A percentile compares a stretch with the other conserved stretches of the same genome.
These are phyloP conservation scores for Avena sativa DNA, from an alignment of 176 grass and related monocot genomes.

Conservation along the genomic window DNA sequence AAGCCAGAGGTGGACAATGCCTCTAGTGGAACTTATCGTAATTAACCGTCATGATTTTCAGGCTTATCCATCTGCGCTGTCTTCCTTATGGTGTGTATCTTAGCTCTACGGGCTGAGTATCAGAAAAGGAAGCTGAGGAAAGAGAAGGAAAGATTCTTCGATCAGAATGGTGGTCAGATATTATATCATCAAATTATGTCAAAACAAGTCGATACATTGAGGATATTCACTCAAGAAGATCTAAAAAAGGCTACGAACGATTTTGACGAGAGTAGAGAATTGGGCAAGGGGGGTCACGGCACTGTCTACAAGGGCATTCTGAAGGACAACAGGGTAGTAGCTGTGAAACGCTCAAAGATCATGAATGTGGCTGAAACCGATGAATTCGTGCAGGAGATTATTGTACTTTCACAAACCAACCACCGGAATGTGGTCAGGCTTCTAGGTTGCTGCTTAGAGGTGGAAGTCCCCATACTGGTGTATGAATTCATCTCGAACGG, in stretches of 20 bases:
- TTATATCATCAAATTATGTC: slow-evolving; percentile 35
- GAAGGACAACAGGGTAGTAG: slow-evolving; percentile 16
- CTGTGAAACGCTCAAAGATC: slow-evolving; percentile 21
- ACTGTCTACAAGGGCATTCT: slow-evolving; percentile 54
- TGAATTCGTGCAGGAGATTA: background rate
- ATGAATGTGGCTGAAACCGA: background rate
- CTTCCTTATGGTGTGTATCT: background rate
- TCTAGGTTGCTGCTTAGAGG: background rate
- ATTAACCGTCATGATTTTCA: background rate
- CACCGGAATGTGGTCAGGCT: background rate
- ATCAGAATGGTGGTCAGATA: slow-evolving; percentile 35
- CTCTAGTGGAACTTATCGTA: background rate
- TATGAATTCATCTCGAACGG: background rate
- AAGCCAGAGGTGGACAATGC: background rate
- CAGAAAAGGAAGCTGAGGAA: background rate
- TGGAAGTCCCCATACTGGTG: background rate
- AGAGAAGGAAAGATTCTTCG: background rate
- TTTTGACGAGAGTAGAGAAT: slow-evolving; percentile 28
- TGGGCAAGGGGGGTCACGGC: slow-evolving; percentile 50
- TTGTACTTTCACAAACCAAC: background rate
- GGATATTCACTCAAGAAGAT: slow-evolving; percentile 47
- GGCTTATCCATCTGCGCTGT: background rate
- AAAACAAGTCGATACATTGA: slow-evolving; percentile 29
- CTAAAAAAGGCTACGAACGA: slow-evolving; percentile 45
- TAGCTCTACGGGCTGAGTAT: background rate